phyloP scores from a whole-genome alignment of 331 rosid genomes.

The Quercus tomentella region DNA sequence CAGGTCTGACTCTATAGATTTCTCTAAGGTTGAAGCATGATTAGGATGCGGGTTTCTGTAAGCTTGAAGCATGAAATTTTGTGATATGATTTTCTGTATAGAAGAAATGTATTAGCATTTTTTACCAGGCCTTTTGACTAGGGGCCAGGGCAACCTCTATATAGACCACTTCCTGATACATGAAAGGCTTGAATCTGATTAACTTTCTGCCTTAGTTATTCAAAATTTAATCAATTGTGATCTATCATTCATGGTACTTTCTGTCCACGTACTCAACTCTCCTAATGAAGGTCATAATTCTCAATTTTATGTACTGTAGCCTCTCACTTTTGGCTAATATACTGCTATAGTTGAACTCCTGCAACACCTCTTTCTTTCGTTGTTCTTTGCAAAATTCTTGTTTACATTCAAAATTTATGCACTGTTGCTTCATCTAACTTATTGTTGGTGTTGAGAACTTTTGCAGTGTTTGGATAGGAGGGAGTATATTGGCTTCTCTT shows the following conservation, averaged over 20 bases:
- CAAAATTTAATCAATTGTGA: not conserved
- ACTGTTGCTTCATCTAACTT: conserved; percentile 15
- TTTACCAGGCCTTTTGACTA: not conserved
- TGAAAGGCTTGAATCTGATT: not conserved
- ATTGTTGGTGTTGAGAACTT: conserved; percentile 14
- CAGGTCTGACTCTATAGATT: not conserved
- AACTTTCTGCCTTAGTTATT: no score
- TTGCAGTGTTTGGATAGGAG: conserved; percentile 98
- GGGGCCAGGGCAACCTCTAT: not conserved
- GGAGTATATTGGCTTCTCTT: conserved; percentile 98
- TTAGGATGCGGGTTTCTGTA: not conserved
- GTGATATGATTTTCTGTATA: not conserved
- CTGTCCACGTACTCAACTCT: not conserved
- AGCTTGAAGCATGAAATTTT: not conserved
- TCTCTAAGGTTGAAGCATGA: not conserved
- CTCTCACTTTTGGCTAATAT: not conserved
- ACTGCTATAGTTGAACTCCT: not conserved
- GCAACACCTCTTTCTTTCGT: not conserved
- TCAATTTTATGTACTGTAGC: not conserved
- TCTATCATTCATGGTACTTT: not conserved
- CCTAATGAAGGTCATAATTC: not conserved
- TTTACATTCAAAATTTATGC: not conserved
- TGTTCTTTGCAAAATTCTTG: not conserved
- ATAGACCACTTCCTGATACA: not conserved
- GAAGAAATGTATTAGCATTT: not conserved